A percentile compares a stretch with the other conserved stretches of the same genome.
These are phyloP conservation scores for Quercus aquifolioides DNA, from an alignment of 306 rosid genomes.

Conservation along the genomic window DNA sequence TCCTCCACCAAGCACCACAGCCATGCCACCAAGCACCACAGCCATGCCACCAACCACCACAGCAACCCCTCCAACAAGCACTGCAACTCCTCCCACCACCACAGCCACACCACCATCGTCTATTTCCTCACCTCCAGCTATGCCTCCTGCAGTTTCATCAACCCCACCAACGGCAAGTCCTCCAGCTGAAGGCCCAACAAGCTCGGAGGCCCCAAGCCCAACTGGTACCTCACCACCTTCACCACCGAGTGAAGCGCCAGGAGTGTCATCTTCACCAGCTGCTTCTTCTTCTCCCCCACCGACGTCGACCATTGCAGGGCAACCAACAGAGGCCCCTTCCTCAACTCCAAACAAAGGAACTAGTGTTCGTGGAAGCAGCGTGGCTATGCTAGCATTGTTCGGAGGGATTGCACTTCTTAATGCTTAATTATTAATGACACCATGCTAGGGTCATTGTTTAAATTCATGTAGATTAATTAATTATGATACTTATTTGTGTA, in stretches of 20 bases:
- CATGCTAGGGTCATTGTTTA: not conserved
- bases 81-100: constrained; percentile 4
- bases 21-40: not conserved
- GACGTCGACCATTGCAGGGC: not conserved
- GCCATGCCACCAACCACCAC: constrained; percentile 1
- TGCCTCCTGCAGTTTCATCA: constrained; percentile 1
- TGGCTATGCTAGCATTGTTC: constrained; percentile 28
- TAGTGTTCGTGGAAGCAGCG: constrained; percentile 34
- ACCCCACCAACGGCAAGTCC: not conserved
- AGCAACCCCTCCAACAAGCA: constrained; percentile 7
- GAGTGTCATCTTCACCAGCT: not conserved
- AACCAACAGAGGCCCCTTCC: constrained; percentile 3
- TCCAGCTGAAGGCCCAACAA: not conserved
- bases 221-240: constrained; percentile 14
- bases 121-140: not conserved
- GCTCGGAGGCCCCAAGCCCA: not conserved
- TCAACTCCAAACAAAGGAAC: not conserved
- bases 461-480: constrained; percentile 21
- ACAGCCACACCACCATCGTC: not conserved
- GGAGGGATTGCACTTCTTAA: constrained; percentile 34
- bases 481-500: constrained; percentile 22
- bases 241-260: not conserved
- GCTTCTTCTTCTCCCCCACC: not conserved
- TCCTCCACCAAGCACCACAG: not conserved
- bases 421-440: not conserved